Conservation (phyloP, 2,329 filamentous ascomycete genomes). For the Verticillium dahliae region DNA sequence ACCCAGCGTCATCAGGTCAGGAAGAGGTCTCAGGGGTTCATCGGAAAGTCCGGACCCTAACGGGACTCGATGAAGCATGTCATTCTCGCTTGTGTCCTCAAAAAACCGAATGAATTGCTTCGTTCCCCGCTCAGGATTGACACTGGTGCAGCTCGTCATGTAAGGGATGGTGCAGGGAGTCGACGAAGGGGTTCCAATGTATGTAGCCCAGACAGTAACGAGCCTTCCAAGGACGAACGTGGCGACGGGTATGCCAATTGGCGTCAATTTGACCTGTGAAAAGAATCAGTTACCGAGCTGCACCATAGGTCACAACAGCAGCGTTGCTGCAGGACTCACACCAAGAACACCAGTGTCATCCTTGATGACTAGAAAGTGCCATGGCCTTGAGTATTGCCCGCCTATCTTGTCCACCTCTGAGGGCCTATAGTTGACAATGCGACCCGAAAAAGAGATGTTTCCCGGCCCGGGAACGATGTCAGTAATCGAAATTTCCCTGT, state of each 20-base stretch:
- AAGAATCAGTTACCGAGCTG: background rate
- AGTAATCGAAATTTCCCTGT: conserved; percentile 39
- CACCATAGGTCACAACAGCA: background rate
- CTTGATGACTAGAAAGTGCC: conserved; percentile 46
- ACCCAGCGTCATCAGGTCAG: conserved; percentile 49
- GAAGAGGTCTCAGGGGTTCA: conserved; percentile 17
- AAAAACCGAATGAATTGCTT: conserved; percentile 42
- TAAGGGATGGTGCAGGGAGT: conserved; percentile 22
- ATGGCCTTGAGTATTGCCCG: conserved; percentile 35
- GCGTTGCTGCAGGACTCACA: conserved; percentile 23
- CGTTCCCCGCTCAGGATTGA: conserved; percentile 50
- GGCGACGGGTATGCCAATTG: conserved; percentile 28
- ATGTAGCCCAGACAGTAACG: conserved; percentile 50
- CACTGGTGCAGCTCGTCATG: conserved; percentile 44
- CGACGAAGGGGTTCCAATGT: conserved; percentile 40
- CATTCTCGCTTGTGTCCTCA: conserved; percentile 24
- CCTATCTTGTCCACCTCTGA: conserved; percentile 22
- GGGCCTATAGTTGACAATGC: conserved; percentile 49
- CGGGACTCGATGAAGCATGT: conserved; percentile 33
- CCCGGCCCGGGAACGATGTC: conserved; percentile 41
- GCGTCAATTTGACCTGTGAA: conserved; percentile 37
- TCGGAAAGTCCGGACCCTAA: conserved; percentile 27
- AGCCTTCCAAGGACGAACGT: conserved; percentile 37
- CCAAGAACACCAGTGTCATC: conserved; percentile 49
- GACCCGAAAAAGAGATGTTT: conserved; percentile 44